Base-by-base conservation (phyloP, 1,139 yeast species). In the Nadsonia commutata region DNA sequence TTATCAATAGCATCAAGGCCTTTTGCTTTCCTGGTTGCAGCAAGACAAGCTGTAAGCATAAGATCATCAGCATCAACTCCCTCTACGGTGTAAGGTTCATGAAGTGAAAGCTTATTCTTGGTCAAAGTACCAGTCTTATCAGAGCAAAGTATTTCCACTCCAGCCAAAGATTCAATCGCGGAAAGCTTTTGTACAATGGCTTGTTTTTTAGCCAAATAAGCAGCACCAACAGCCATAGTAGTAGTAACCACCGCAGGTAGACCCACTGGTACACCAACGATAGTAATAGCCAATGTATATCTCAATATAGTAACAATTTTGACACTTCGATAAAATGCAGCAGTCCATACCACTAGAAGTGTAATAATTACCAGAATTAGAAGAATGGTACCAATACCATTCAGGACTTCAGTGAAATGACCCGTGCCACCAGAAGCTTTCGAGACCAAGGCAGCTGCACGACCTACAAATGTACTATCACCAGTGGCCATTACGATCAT, bases 201-300 rank as follows among this genome's bases (percentile, higher is more conserved):
- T 71, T 81, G 84, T 70, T 81, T 81, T 74, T 80, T 80, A 63
- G 94, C 94, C 66, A 82, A 72, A 81, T 82, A 82, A 66, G 93
- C 93, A 67, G 94, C 94, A 78, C 94, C 94, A 67, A 82, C 94
- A 68, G 94, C 94, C 90, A 82, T 80, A 67, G 94, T 82, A 62
- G 94, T 82, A 73, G 94, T 82, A 57, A 82, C 93, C 61, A 82
- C 94, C 66, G 90, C 94, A 68, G 94, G 94, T 67, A 82, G 76
- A 80, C 94, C 94, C 58, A 82, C 94, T 68, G 94, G 94, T 56
- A 83, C 94, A 81, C 94, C 95, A 62, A 83, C 78, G 68, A 82
- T 81, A 71, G 90, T 80, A 66, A 82, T 80, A 60, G 88, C 93
- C 66, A 84, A 71, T 60, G 94, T 78, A 79, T 72, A 74, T 69